These are phyloP conservation scores for Aspergillus brasiliensis DNA, from an alignment of 2,329 filamentous ascomycete genomes.

Conservation along the genomic window DNA sequence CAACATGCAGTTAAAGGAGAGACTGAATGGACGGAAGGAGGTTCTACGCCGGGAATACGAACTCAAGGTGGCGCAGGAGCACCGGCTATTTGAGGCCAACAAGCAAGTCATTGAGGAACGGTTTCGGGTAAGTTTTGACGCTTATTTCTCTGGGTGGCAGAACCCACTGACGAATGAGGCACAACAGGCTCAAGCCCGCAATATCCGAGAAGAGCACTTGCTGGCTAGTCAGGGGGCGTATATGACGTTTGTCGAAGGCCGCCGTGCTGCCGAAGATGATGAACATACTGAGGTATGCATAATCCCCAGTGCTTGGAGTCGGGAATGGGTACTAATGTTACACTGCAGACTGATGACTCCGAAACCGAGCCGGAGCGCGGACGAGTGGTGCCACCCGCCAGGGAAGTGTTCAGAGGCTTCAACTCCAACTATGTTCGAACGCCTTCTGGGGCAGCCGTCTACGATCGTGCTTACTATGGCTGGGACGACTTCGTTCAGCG, in stretches of 20 bases:
- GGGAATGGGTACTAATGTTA: constrained; percentile 14
- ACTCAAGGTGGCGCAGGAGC: constrained; percentile 32
- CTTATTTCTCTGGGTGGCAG: not conserved
- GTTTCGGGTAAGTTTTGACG: constrained; percentile 30
- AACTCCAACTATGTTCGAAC: constrained; percentile 38
- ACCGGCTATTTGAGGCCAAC: constrained; percentile 33
- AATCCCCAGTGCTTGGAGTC: not conserved
- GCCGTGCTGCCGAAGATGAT: constrained; percentile 43
- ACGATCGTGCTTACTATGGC: constrained; percentile 36
- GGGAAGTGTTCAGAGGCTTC: constrained; percentile 37
- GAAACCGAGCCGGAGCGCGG: constrained; percentile 33
- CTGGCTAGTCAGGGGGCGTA: constrained; percentile 44
- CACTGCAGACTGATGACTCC: constrained; percentile 33
- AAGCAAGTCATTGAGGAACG: constrained; percentile 36
- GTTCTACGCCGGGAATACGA: constrained; percentile 37
- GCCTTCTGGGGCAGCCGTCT: constrained; percentile 36
- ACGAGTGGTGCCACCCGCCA: constrained; percentile 24
- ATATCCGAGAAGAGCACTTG: constrained; percentile 42
- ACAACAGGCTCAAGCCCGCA: constrained; percentile 12
- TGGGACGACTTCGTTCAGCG: constrained; percentile 47
- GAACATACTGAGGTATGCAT: constrained; percentile 42
- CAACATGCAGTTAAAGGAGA: constrained; percentile 32
- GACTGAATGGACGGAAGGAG: constrained; percentile 30
- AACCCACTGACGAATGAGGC: not conserved
- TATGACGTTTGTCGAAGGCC: constrained; percentile 42